A percentile compares a stretch with the other conserved stretches of the same genome.
These are phyloP conservation scores for Tulasnella calospora DNA, from an alignment of 768 basidiomycete genomes.

Conservation along the genomic window DNA sequence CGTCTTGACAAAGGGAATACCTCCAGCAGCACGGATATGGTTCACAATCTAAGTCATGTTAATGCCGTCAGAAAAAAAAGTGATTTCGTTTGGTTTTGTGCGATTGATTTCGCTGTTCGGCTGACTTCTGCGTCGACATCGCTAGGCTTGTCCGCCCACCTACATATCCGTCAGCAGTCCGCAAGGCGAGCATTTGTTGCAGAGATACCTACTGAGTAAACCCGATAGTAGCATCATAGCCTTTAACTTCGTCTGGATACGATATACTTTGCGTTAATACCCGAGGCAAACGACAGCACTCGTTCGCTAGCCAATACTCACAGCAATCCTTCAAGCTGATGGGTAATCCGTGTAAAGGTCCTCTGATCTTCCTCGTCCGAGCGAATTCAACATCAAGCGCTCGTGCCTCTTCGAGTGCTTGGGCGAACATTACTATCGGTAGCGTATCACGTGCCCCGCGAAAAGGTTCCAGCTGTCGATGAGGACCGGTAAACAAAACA, in stretches of 20 bases:
- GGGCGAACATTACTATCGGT: conserved; percentile 61
- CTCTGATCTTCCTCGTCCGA: conserved; percentile 51
- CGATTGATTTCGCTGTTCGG: conserved; percentile 16
- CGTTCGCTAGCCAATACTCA: conserved; percentile 33
- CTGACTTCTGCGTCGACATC: conserved; percentile 59
- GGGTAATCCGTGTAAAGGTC: conserved; percentile 76
- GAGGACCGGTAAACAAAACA: background rate
- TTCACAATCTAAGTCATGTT: conserved; percentile 32
- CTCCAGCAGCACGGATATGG: conserved; percentile 34
- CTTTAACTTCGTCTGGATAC: conserved; percentile 52
- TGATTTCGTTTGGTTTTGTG: background rate
- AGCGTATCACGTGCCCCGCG: background rate
- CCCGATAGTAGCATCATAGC: conserved; percentile 65
- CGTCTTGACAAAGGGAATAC: conserved; percentile 40
- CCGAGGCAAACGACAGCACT: background rate
- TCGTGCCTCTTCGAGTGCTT: conserved; percentile 56
- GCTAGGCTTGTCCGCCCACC: conserved; percentile 56
- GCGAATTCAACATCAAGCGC: conserved; percentile 65
- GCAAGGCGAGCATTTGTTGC: too few relatives aligned
- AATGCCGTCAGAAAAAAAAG: background rate
- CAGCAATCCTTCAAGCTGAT: conserved; percentile 75
- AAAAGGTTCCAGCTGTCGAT: background rate
- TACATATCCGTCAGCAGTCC: background rate
- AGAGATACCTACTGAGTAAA: conserved; percentile 50
- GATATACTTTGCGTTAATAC: background rate